phyloP scores from a whole-genome alignment of 23 red algal genomes.

The Cyanidioschyzon merolae region DNA sequence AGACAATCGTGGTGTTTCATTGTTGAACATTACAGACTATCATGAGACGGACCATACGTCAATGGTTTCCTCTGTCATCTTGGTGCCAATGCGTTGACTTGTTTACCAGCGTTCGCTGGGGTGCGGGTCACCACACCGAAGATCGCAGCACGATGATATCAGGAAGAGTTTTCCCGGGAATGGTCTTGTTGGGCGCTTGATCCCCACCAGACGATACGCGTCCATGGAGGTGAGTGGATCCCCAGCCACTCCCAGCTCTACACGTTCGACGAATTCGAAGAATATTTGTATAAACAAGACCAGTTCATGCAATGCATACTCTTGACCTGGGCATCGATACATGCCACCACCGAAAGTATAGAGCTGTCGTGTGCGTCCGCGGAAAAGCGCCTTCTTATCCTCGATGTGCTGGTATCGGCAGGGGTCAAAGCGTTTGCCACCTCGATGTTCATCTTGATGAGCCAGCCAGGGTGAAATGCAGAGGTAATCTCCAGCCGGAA shows the following conservation, averaged over 20 bases:
- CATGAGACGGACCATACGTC: too few species aligned
- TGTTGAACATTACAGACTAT: too few species aligned
- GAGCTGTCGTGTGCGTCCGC: not conserved
- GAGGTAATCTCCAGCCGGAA: constrained; percentile 22
- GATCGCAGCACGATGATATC: not conserved
- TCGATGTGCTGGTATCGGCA: not conserved
- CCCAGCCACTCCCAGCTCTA: not conserved
- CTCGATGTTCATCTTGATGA: not conserved
- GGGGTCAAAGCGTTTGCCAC: constrained; percentile 9
- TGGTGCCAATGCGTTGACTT: too few species aligned
- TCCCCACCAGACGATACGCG: not conserved
- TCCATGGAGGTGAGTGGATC: not conserved
- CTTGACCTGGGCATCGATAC: constrained; percentile 30
- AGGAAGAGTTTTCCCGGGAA: not conserved
- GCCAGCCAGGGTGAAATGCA: constrained; percentile 15
- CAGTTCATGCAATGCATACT: constrained; percentile 22
- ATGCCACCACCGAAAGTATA: constrained; percentile 24
- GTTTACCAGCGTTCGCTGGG: too few species aligned
- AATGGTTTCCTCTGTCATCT: too few species aligned
- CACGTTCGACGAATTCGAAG: not conserved
- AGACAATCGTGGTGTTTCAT: too few species aligned
- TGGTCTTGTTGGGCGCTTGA: not conserved
- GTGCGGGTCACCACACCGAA: too few species aligned
- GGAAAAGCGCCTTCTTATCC: constrained; percentile 20
- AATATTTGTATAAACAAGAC: constrained; percentile 11